Percentiles rank a stretch among this genome's conserved stretches.
Evolutionary conservation across 257 asterid species (phyloP).

Genomic region (Fraxinus quadrangulata): DNA sequence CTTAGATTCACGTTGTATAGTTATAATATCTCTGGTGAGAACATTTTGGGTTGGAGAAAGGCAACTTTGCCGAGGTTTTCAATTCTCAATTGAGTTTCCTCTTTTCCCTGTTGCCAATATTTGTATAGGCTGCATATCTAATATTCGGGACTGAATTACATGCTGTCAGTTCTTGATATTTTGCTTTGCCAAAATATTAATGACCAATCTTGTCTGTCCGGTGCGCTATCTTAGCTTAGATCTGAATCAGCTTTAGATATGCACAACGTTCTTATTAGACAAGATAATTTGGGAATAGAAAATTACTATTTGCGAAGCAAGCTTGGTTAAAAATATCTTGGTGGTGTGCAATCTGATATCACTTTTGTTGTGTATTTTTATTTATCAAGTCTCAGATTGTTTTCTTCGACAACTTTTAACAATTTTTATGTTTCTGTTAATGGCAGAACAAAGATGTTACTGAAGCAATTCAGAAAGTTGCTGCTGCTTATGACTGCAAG

Average conservation of each 20-base stretch:
- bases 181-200: conserved; percentile 27
- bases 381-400: neutral
- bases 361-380: neutral
- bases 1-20: neutral
- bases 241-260: neutral
- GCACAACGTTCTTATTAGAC: neutral
- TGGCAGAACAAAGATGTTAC: conserved; percentile 75
- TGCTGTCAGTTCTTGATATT: conserved; percentile 5
- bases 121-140: conserved; percentile 14
- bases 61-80: conserved; percentile 80
- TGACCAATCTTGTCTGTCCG: neutral
- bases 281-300: neutral
- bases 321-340: neutral
- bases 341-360: neutral
- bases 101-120: conserved; percentile 63
- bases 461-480: conserved; percentile 86
- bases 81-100: conserved; percentile 46
- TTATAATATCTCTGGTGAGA: neutral
- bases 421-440: neutral
- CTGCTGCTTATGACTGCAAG: conserved; percentile 94
- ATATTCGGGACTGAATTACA: conserved; percentile 9
- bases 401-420: neutral
- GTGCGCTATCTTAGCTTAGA: neutral
- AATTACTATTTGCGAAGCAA: neutral
- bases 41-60: neutral